These are phyloP conservation scores for Triangularia setosa DNA, from an alignment of 2,329 filamentous ascomycete genomes.

Conservation along the genomic window DNA sequence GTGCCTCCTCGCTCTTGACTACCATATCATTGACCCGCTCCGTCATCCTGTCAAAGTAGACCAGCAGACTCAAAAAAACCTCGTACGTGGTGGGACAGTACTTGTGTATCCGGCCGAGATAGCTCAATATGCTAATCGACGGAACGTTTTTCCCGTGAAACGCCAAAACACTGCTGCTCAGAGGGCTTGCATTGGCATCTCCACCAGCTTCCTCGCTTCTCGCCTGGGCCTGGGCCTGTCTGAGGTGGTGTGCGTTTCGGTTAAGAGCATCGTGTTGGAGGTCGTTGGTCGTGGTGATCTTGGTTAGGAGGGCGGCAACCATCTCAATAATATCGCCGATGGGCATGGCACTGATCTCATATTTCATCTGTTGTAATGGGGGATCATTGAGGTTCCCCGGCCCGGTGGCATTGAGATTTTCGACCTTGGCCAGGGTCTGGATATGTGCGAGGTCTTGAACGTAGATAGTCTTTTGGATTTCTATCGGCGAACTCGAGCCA, in stretches of 20 bases:
- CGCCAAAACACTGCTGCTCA: constrained; percentile 70
- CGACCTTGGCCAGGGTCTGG: constrained; percentile 78
- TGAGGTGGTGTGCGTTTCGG: constrained; percentile 59
- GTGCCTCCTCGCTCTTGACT: constrained; percentile 59
- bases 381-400: constrained; percentile 49
- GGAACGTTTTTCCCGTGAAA: constrained; percentile 99
- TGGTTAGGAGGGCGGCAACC: constrained; percentile 92
- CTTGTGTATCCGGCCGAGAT: constrained; percentile 93
- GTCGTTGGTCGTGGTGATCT: constrained; percentile 97
- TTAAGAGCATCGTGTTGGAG: constrained; percentile 88
- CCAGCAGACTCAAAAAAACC: constrained; percentile 88
- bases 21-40: constrained; percentile 85
- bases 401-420: constrained; percentile 56
- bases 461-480: constrained; percentile 59
- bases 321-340: constrained; percentile 98
- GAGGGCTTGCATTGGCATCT: constrained; percentile 48
- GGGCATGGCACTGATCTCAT: constrained; percentile 97
- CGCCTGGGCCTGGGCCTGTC: constrained; percentile 43
- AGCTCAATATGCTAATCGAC: constrained; percentile 94
- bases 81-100: constrained; percentile 99
- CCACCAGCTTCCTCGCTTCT: constrained; percentile 20
- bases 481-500: constrained; percentile 34
- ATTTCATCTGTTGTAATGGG: constrained; percentile 58
- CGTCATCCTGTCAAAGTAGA: constrained; percentile 99
- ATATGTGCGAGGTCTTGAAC: constrained; percentile 89